Base-by-base conservation (phyloP, 345 rosid genomes). In the Brassica rapa region DNA sequence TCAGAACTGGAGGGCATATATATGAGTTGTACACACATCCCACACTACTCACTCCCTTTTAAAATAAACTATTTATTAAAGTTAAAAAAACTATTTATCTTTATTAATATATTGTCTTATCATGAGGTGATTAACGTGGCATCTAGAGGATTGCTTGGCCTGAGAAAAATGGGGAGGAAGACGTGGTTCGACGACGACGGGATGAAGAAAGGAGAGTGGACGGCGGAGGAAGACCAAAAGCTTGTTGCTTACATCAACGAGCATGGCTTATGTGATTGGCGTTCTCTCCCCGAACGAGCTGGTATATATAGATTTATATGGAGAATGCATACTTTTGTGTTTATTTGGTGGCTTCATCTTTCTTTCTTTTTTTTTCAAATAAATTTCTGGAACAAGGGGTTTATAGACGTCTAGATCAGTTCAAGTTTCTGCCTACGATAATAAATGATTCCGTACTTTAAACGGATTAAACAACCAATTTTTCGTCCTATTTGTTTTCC, bases 181-280 rank as follows among this genome's bases (percentile, higher is more conserved):
- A 74, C 79, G 21, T 74, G 82, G 79, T 29, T 68, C 11, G 79
- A 74, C 62, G 62, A n/a, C 7, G 71, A 69, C 43, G 83, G 79
- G 66, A 71, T 87, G 72, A 93, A 82, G 86, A 91, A 85, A 68
- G 98, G 98, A 46, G 93, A 95, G 8, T 93, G 98, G 97, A 85
- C 89, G 12, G 85, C 81, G 1, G 93, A 89, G 80, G 98, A 91
- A 80, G 98, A 93, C 67, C 73, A 79, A 64, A 88, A 82, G 72
- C 88, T 93, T 37, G 66, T 72, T 7, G 88, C 85, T 72, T 83
- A 57, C 77, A 87, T 93, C 5, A 74, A 75, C 41, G 70, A 78
- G 23, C 76, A 84, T 70, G 98, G 97, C 56, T 71, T 68, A 35
- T 89, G 88, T 68, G 87, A 87, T 8, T 93, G 98, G 98, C 86